phyloP scores from a whole-genome alignment of 1,284 basidiomycete species.

The Cryptococcus jaspeensis region DNA sequence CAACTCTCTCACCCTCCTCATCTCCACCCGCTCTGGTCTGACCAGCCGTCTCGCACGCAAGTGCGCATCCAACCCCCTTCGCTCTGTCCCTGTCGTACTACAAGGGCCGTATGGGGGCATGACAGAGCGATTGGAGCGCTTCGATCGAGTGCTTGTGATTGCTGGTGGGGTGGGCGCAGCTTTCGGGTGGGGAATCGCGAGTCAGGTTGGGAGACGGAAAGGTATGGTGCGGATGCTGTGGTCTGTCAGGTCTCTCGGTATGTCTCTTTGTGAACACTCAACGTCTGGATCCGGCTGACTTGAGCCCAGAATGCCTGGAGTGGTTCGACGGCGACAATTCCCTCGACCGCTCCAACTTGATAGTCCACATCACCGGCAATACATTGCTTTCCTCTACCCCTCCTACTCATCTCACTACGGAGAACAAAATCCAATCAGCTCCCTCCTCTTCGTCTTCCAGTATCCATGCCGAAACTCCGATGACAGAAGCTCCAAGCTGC shows the following conservation, averaged over 20 bases:
- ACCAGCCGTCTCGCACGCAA: not conserved
- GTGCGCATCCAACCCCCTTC: not conserved
- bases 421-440: not conserved
- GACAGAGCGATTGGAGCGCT: not conserved
- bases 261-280: not conserved
- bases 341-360: constrained; percentile 2
- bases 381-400: not conserved
- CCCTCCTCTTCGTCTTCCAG: too few species aligned
- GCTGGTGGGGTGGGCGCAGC: constrained; percentile 5
- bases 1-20: constrained; percentile 1
- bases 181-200: constrained; percentile 3
- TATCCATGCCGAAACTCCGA: not conserved
- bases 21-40: constrained; percentile 1
- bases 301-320: not conserved
- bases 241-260: constrained; percentile 2
- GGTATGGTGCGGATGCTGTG: constrained; percentile 1
- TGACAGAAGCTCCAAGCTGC: too few species aligned
- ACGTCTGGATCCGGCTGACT: not conserved
- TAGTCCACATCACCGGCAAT: constrained; percentile 3
- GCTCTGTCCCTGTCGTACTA: not conserved
- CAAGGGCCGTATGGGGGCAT: constrained; percentile 6
- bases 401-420: not conserved
- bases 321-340: constrained; percentile 2
- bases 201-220: not conserved
- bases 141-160: constrained; percentile 4